Percentiles rank a stretch among this genome's conserved stretches.
Evolutionary conservation across 345 rosid genomes (phyloP).

Genomic region (Physaria fendleri): DNA sequence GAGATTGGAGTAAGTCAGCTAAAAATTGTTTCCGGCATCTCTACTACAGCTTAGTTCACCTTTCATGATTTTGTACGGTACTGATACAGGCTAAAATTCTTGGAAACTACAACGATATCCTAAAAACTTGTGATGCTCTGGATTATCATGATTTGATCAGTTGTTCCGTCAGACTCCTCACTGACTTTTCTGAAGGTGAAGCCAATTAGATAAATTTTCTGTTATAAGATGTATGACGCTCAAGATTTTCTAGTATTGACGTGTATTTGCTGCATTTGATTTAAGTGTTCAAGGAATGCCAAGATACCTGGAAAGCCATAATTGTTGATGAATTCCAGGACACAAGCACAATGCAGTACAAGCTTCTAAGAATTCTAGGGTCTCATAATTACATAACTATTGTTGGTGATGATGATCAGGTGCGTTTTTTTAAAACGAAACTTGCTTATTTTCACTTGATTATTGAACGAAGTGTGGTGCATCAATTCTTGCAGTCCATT

Average conservation of each 20-base stretch:
- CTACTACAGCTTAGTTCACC: constrained; percentile 15
- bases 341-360: constrained; percentile 88
- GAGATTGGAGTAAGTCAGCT: constrained; percentile 65
- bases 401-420: constrained; percentile 99
- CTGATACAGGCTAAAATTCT: constrained; percentile 74
- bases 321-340: constrained; percentile 95
- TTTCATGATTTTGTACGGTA: constrained; percentile 21
- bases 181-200: constrained; percentile 73
- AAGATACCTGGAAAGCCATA: constrained; percentile 75
- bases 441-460: background rate
- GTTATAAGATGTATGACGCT: constrained; percentile 5
- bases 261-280: constrained; percentile 15
- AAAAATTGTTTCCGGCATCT: constrained; percentile 14
- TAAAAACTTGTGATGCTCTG: constrained; percentile 77
- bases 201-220: constrained; percentile 7
- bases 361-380: constrained; percentile 58
- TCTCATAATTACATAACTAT: constrained; percentile 69
- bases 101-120: constrained; percentile 53
- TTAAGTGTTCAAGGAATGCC: constrained; percentile 67
- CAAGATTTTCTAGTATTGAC: constrained; percentile 18
- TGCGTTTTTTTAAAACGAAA: constrained; percentile 11
- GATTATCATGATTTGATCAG: constrained; percentile 91
- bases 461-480: background rate
- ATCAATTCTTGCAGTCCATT: constrained; percentile 58
- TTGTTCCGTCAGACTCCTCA: constrained; percentile 71